A percentile compares a stretch with the other conserved stretches of the same genome.
phyloP scores from a whole-genome alignment of 306 rosid species.

The Acmispon strigosus region DNA sequence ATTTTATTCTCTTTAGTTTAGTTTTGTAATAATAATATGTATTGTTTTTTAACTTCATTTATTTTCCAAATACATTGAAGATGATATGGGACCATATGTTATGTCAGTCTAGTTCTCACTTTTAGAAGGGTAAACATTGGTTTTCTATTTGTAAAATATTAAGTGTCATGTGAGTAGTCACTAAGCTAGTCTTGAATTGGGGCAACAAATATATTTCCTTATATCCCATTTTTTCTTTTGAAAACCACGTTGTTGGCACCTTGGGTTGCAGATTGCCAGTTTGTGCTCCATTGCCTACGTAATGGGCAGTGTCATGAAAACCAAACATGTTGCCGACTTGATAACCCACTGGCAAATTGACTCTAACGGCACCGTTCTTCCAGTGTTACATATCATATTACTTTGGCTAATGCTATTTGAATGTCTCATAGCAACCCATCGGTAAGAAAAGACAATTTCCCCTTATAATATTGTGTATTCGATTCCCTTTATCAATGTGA shows the following conservation, averaged over 20 bases:
- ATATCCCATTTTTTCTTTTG: not conserved
- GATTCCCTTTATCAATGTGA: no score
- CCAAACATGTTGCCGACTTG: not conserved
- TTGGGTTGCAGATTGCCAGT: not conserved
- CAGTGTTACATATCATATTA: not conserved
- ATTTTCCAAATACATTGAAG: no score
- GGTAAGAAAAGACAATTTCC: no score
- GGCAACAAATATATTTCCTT: not conserved
- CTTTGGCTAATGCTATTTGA: not conserved
- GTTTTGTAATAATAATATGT: no score
- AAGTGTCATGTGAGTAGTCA: not conserved
- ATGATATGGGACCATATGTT: no score
- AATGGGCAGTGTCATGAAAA: not conserved
- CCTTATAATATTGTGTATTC: no score
- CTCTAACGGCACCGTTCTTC: not conserved
- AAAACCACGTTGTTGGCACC: not conserved
- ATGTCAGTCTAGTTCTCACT: no score
- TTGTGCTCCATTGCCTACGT: not conserved
- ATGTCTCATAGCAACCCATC: not conserved
- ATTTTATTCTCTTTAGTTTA: no score
- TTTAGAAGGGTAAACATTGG: no score
- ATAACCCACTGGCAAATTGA: not conserved
- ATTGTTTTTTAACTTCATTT: no score
- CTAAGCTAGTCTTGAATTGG: not conserved
- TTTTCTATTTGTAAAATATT: no score